Evolutionary conservation across 768 basidiomycete genomes (phyloP), one percentile per base, ranked within the genome.

Genomic region (Pleurotus tuber-regium): DNA sequence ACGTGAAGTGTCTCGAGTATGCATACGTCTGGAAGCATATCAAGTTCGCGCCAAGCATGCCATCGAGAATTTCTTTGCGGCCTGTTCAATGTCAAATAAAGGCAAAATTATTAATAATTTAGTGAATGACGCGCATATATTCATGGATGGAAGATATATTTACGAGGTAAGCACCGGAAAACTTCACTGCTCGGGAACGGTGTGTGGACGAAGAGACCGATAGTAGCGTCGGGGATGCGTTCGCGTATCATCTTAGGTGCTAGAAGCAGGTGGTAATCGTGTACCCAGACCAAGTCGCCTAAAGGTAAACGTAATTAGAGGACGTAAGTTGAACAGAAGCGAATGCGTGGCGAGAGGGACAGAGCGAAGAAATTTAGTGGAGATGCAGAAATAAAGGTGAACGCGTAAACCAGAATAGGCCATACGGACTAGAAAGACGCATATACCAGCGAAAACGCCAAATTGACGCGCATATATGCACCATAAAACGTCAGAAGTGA

Each of bases 21-120:
- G 92, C 94, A 68, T 96, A 97, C 0, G 95, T 97, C 73, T 92
- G 91, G 89, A 99, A 98, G 68, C 92, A 95, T 43, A 98, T 84
- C 28, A 97, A 79, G 70, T 97, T 94, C 43, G 96, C 93, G 25
- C 95, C 94, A 39, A 98, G 86, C 92, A 99, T 97, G 30, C 96
- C 97, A 57, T 98, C 93, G 21, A 99, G 78, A 54, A 98, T 91
- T 70, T 98, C 94, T 61, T 89, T 90, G 41, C 96, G 83, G 43
- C 86, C 86, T 83, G 53, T 12, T n/a, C 12, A 14, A 5, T 8
- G 36, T 43, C 8, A 52, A 35, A 33, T 23, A 44, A 14, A 26
- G 16, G 44, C 28, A 19, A 44, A 9, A 14, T 25, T 18, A 24
- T 4, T 26, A 47, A 46, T n/a, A n/a, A n/a, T n/a, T n/a, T n/a